These are phyloP conservation scores for Tulasnella sp. DNA, from an alignment of 768 basidiomycete species.

Conservation along the genomic window DNA sequence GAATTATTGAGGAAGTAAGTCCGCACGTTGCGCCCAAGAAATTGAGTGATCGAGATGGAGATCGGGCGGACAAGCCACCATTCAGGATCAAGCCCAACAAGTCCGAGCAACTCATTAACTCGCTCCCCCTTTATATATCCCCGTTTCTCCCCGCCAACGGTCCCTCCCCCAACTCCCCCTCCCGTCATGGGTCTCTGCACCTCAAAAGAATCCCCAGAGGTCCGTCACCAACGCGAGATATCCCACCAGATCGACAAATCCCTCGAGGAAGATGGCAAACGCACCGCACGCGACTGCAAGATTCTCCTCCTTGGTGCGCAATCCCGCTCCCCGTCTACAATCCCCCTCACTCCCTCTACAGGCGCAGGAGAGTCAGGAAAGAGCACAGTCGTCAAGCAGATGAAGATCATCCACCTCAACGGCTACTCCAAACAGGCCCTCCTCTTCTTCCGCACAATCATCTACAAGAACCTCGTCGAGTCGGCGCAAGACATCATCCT, in stretches of 20 bases:
- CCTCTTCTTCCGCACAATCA: constrained; percentile 57
- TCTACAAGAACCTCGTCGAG: constrained; percentile 81
- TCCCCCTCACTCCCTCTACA: constrained; percentile 24
- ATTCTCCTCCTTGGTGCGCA: constrained; percentile 77
- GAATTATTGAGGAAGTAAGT: too few species aligned
- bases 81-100: too few species aligned
- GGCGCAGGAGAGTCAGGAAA: constrained; percentile 95
- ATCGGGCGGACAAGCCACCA: too few species aligned
- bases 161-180: too few species aligned
- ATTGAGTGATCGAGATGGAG: too few species aligned
- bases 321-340: background rate
- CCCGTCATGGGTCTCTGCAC: too few species aligned
- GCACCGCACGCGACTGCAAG: constrained; percentile 81
- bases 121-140: too few species aligned
- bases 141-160: too few species aligned
- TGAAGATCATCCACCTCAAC: constrained; percentile 95
- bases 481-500: constrained; percentile 75
- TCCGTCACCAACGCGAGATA: too few species aligned
- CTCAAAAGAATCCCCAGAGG: too few species aligned
- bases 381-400: constrained; percentile 93
- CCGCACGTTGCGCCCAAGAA: too few species aligned
- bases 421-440: constrained; percentile 76
- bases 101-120: too few species aligned
- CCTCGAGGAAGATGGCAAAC: constrained; percentile 75
- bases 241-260: constrained; percentile 69